Conservation (phyloP, 1,284 basidiomycete genomes). For the Malassezia sympodialis region DNA sequence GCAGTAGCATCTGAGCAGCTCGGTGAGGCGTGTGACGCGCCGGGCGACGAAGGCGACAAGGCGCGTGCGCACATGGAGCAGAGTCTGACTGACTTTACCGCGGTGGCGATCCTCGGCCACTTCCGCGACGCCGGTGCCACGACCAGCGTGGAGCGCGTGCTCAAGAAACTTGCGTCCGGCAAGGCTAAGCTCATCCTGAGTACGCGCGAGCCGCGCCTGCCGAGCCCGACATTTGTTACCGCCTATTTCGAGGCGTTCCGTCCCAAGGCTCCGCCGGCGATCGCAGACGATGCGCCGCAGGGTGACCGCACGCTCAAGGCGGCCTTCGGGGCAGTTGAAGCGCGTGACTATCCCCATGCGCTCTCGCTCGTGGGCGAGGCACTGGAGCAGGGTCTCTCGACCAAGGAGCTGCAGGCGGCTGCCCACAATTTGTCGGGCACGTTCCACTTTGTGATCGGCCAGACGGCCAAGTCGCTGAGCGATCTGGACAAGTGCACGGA, state of each 20-base stretch:
- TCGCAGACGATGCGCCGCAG: slow-evolving; percentile 64
- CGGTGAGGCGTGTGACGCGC: slow-evolving; percentile 62
- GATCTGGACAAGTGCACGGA: slow-evolving; percentile 72
- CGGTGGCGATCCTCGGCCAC: slow-evolving; percentile 83
- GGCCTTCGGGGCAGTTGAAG: slow-evolving; percentile 71
- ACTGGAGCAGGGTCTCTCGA: slow-evolving; percentile 72
- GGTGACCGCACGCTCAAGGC: slow-evolving; percentile 77
- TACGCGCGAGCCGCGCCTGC: slow-evolving; percentile 72
- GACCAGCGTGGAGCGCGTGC: slow-evolving; percentile 75
- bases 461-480: slow-evolving; percentile 70
- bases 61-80: slow-evolving; percentile 30
- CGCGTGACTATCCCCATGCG: slow-evolving; percentile 76
- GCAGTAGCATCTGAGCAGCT: slow-evolving; percentile 75
- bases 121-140: slow-evolving; percentile 75
- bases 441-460: slow-evolving; percentile 68
- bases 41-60: slow-evolving; percentile 34
- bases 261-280: slow-evolving; percentile 59
- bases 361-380: slow-evolving; percentile 73
- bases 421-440: slow-evolving; percentile 89
- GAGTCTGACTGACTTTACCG: slow-evolving; percentile 66
- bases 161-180: slow-evolving; percentile 69
- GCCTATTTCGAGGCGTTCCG: slow-evolving; percentile 97
- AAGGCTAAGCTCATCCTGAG: slow-evolving; percentile 64
- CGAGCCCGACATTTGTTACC: slow-evolving; percentile 82
- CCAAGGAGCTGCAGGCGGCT: slow-evolving; percentile 64